Evolutionary conservation across 2,329 filamentous ascomycete genomes (phyloP).

Genomic region (Epicoccum sorghinum): DNA sequence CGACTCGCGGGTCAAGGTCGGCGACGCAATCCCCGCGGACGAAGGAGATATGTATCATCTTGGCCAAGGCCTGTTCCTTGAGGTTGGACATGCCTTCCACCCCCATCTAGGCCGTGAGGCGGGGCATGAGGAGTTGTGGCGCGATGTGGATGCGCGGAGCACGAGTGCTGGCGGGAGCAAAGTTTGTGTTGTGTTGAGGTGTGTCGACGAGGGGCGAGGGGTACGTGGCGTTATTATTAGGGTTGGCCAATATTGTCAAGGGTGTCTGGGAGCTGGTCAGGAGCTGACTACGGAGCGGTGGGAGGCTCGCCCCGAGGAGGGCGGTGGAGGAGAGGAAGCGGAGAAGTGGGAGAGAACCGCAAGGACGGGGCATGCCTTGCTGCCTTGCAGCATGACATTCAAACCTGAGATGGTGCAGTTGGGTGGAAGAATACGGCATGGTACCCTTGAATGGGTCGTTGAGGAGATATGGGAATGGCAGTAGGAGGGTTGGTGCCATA

Average conservation of each 20-base stretch:
- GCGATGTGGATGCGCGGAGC: constrained; percentile 50
- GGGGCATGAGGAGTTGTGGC: constrained; percentile 73
- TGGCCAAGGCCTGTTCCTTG: constrained; percentile 43
- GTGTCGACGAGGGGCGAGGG: constrained; percentile 41
- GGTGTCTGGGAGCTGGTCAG: constrained; percentile 56
- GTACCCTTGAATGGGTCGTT: constrained; percentile 47
- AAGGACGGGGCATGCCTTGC: constrained; percentile 39
- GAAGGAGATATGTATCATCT: constrained; percentile 62
- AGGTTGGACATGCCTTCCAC: constrained; percentile 66
- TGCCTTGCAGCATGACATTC: constrained; percentile 50
- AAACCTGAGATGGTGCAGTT: constrained; percentile 34
- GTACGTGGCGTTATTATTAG: constrained; percentile 60
- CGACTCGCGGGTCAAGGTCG: constrained; percentile 56
- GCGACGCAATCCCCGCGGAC: constrained; percentile 52
- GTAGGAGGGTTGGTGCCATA: neutral
- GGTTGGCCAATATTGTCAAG: constrained; percentile 63
- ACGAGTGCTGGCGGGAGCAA: constrained; percentile 15
- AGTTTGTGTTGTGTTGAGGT: constrained; percentile 50
- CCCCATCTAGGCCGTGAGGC: constrained; percentile 56
- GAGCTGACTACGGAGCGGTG: constrained; percentile 61
- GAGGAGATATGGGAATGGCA: constrained; percentile 45
- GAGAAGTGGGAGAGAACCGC: constrained; percentile 17
- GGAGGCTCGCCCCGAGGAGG: constrained; percentile 45
- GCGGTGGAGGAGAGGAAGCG: neutral
- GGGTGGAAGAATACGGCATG: constrained; percentile 41